Evolutionary conservation across 2,329 filamentous ascomycete species (phyloP).

Genomic region (Aureobasidium sp.): DNA sequence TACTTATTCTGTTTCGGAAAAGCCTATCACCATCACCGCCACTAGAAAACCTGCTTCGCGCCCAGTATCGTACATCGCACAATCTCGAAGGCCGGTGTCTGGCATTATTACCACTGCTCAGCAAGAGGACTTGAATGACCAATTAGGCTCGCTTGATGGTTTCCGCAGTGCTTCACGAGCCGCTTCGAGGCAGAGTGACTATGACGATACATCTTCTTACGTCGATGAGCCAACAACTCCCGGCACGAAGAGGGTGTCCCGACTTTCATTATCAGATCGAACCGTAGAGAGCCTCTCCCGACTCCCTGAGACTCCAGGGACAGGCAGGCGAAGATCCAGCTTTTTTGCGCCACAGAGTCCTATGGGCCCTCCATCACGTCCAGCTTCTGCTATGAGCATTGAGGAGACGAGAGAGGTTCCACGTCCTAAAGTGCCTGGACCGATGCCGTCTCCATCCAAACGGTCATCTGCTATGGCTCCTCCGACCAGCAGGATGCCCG

Average conservation of each 20-base stretch:
- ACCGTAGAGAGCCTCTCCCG: slow-evolving; percentile 78
- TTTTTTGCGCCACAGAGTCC: slow-evolving; percentile 64
- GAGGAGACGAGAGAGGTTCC: slow-evolving; percentile 40
- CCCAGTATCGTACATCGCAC: slow-evolving; percentile 4
- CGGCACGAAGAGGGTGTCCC: slow-evolving; percentile 32
- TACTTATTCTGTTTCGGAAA: slow-evolving; percentile 3
- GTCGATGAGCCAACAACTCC: slow-evolving; percentile 19
- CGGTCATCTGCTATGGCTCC: slow-evolving; percentile 29
- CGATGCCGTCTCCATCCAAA: slow-evolving; percentile 30
- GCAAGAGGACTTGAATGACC: slow-evolving; percentile 32
- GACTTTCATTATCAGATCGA: slow-evolving; percentile 66
- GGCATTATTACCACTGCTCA: slow-evolving; percentile 4
- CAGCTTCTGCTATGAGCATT: slow-evolving; percentile 52
- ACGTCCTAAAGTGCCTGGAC: slow-evolving; percentile 21
- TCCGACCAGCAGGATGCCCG: slow-evolving; percentile 19
- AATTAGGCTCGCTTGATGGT: slow-evolving; percentile 35
- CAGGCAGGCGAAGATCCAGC: slow-evolving; percentile 58
- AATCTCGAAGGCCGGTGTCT: slow-evolving; percentile 5
- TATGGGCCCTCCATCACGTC: slow-evolving; percentile 55
- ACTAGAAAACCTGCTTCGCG: slow-evolving; percentile 6
- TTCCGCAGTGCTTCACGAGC: slow-evolving; percentile 39
- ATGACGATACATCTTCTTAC: slow-evolving; percentile 23
- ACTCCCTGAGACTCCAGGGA: slow-evolving; percentile 68
- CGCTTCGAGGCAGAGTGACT: slow-evolving; percentile 33
- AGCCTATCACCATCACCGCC: background rate